Evolutionary conservation across 2,329 filamentous ascomycete genomes (phyloP).

Genomic region (Colletotrichum ledebouriae): DNA sequence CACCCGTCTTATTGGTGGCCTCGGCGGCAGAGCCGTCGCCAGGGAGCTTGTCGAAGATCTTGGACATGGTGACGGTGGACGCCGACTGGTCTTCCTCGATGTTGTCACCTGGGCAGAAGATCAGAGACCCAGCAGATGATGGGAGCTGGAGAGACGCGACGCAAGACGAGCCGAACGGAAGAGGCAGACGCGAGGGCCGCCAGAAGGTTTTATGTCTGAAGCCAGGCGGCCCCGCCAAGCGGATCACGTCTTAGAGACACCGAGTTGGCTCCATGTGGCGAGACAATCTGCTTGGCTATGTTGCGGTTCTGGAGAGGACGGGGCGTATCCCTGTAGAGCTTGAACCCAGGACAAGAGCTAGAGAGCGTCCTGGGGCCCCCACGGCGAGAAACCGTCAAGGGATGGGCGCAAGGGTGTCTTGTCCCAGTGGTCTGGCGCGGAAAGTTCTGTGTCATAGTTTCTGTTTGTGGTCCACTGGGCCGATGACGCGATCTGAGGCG

Average conservation of each 20-base stretch:
- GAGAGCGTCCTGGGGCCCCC: too few species aligned
- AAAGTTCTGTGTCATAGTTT: conserved; percentile 41
- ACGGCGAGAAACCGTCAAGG: not conserved
- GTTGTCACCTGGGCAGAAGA: not conserved
- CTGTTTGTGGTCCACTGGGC: conserved; percentile 39
- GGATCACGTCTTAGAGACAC: conserved; percentile 39
- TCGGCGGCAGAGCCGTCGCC: conserved; percentile 19
- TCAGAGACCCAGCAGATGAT: conserved; percentile 8
- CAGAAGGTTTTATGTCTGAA: conserved; percentile 39
- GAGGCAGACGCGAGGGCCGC: conserved; percentile 6
- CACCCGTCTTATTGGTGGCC: conserved; percentile 27
- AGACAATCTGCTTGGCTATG: conserved; percentile 15
- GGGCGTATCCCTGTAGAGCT: not conserved
- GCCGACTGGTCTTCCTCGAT: not conserved
- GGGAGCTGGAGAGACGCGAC: conserved; percentile 13
- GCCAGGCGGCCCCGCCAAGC: conserved; percentile 32
- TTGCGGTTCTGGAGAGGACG: conserved; percentile 14
- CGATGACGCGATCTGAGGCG: conserved; percentile 41
- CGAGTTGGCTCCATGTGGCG: conserved; percentile 39
- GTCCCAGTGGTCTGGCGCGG: conserved; percentile 31
- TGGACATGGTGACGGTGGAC: conserved; percentile 29
- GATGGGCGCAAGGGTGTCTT: conserved; percentile 9
- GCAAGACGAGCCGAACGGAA: conserved; percentile 13
- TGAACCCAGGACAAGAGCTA: not conserved
- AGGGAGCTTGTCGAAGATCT: conserved; percentile 29